Base-by-base conservation (phyloP, 139 green algal genomes). In the Yamagishiella unicocca region DNA sequence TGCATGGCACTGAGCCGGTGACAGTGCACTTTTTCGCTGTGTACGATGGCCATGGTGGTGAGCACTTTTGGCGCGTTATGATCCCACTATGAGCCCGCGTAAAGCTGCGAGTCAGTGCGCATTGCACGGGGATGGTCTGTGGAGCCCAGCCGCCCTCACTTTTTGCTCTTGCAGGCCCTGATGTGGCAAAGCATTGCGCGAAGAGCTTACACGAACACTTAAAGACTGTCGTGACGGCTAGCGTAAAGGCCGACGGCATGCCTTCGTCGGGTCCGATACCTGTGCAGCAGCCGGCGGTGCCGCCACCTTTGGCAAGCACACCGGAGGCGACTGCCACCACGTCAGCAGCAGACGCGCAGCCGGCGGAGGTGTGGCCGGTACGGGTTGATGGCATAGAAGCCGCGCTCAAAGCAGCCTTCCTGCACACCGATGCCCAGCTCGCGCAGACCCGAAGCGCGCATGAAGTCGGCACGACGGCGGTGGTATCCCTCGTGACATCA, bases 381-480 rank as follows among this genome's bases (percentile, higher is more conserved):
- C 71, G 66, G 12, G 83, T 83, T 6, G 70, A 88, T 53, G 58
- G 83, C 83, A 62, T 88, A 9, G 83, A 88, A 72, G 72, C 83
- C 22, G 72, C 70, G 9, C 74, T 88, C 3, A 88, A 83, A 31
- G 21, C 40, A 0, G 84, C 84, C 35, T 89, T 89, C 58, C 58
- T 89, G 46, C 82, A 80, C 50, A 80, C 67, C 1, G 82, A 87
- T 50, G 31, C 62, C 31, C 67, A 91, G 64, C 67, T 91, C n/a
- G 64, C 45, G 19, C 42, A 61, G 27, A 81, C 38, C n/a, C 64
- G 82, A 27, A 70, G 31, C 55, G 88, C 88, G 1, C 72, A 89
- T 29, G 88, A 92, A 27, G 93, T 97, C 27, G 96, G 96, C 35
- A 97, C 93, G 9, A 99, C 96, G 0, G 96, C 96, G 10, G 95